Evolutionary conservation across 768 basidiomycete species (phyloP), one percentile per base, ranked within the genome.

Genomic region (Boletus tylopilopsis): DNA sequence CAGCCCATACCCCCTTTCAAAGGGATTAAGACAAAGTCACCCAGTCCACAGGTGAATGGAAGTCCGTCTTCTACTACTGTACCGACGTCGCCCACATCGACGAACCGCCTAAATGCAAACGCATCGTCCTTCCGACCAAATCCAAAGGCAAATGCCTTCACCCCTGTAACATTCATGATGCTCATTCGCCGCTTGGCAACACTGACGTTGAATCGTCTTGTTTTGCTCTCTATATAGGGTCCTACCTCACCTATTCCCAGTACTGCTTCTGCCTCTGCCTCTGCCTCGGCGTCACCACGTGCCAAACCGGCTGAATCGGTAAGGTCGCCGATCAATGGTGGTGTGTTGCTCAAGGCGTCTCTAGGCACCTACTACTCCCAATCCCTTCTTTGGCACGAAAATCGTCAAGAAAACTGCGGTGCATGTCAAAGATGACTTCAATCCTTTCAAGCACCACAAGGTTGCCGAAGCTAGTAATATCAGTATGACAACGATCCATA

Each of bases 381-480:
- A 96, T 63, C 86, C 91, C 16, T 98, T 97, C 85, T 98, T 96
- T 62, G 90, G 93, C 25, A 75, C 81, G 25, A 85, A 87, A 30
- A 66, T 74, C 18, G 79, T 84, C 66, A 92, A 92, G 77, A 90
- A 87, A 71, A 78, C 76, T 46, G 62, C 77, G 4, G 86, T 94
- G 30, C 87, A 91, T 64, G 80, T 95, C 68, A 91, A 95, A 71
- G 92, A 96, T 59, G 95, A 97, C 64, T 99, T 99, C 66, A 96
- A 94, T 67, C 94, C 95, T 15, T 96, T 95, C 81, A 91, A 90
- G 71, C 81, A 86, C 60, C 79, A 80, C 63, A 90, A 90, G 66
- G 83, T 93, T 23, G 79, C 75, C 8, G 90, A 90, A 46, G 81
- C 93, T 7, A 69, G 78, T 22, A 77, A 81, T 62, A 79, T 91